Evolutionary conservation across 2,329 filamentous ascomycete species (phyloP).

Genomic region (Leptographium wingfieldii): DNA sequence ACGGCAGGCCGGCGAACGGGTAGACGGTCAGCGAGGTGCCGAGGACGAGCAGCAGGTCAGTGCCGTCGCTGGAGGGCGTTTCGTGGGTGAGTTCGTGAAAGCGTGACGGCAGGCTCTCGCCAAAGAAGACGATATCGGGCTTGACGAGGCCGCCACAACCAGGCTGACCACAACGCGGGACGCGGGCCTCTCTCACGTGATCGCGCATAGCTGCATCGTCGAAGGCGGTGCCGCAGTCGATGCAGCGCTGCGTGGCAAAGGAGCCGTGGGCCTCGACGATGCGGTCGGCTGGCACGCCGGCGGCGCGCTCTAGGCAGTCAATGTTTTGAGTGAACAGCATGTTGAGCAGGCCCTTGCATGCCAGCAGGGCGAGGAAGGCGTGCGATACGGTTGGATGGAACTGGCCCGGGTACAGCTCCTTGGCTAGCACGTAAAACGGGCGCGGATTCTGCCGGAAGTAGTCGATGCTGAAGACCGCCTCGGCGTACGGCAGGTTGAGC

Average conservation of each 20-base stretch:
- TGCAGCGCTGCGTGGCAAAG: constrained; percentile 82
- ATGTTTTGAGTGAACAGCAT: constrained; percentile 98
- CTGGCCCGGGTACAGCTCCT: constrained; percentile 82
- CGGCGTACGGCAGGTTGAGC: constrained; percentile 74
- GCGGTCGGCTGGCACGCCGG: constrained; percentile 66
- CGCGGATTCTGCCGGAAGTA: constrained; percentile 77
- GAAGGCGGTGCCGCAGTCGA: constrained; percentile 67
- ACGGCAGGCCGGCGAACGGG: constrained; percentile 75
- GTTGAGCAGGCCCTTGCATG: constrained; percentile 63
- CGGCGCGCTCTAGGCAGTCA: constrained; percentile 80
- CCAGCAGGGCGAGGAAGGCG: constrained; percentile 72
- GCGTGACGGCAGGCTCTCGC: constrained; percentile 44
- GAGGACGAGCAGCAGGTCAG: constrained; percentile 24
- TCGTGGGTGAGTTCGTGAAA: constrained; percentile 47
- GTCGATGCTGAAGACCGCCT: constrained; percentile 86
- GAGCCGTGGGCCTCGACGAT: constrained; percentile 94
- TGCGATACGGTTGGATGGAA: constrained; percentile 85
- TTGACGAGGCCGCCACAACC: constrained; percentile 71
- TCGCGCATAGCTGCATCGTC: constrained; percentile 62
- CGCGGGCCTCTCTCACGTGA: constrained; percentile 51
- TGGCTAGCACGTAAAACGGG: constrained; percentile 86
- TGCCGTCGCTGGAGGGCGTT: constrained; percentile 27
- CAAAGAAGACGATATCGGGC: constrained; percentile 92
- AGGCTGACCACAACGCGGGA: constrained; percentile 51
- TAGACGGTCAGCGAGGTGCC: constrained; percentile 28